These are phyloP conservation scores for Suhomyces wounanorum DNA, from an alignment of 1,139 yeast species.

Conservation along the genomic window DNA sequence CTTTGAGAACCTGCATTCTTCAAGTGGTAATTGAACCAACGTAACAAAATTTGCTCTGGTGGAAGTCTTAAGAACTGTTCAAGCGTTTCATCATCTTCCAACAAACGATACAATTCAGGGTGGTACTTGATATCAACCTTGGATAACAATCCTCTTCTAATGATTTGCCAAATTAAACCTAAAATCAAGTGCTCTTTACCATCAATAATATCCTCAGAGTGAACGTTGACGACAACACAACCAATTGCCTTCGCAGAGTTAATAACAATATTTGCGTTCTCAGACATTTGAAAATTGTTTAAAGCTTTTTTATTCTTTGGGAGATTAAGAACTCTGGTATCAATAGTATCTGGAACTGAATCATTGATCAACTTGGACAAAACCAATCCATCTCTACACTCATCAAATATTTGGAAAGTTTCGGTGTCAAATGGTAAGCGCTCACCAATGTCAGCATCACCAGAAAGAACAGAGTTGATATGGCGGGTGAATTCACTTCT, in stretches of 20 bases:
- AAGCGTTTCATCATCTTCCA: constrained; percentile 95
- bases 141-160: constrained; percentile 89
- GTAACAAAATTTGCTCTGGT: constrained; percentile 92
- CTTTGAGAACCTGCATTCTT: constrained; percentile 92
- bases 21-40: constrained; percentile 97
- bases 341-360: constrained; percentile 97
- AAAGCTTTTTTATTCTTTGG: constrained; percentile 76
- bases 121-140: constrained; percentile 95
- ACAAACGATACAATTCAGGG: constrained; percentile 91
- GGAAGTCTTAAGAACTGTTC: constrained; percentile 96
- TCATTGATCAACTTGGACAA: constrained; percentile 92
- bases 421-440: constrained; percentile 92
- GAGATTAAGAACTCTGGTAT: constrained; percentile 91
- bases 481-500: constrained; percentile 94
- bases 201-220: constrained; percentile 94
- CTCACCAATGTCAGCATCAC: constrained; percentile 84
- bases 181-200: constrained; percentile 95
- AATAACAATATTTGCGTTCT: constrained; percentile 95
- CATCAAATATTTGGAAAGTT: constrained; percentile 93
- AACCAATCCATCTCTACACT: constrained; percentile 93
- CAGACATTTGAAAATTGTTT: constrained; percentile 93
- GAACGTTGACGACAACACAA: constrained; percentile 96
- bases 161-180: constrained; percentile 98
- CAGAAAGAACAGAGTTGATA: constrained; percentile 86
- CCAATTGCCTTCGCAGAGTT: constrained; percentile 99